Base-by-base conservation (phyloP, 345 rosid genomes). In the Boechera retrofracta region DNA sequence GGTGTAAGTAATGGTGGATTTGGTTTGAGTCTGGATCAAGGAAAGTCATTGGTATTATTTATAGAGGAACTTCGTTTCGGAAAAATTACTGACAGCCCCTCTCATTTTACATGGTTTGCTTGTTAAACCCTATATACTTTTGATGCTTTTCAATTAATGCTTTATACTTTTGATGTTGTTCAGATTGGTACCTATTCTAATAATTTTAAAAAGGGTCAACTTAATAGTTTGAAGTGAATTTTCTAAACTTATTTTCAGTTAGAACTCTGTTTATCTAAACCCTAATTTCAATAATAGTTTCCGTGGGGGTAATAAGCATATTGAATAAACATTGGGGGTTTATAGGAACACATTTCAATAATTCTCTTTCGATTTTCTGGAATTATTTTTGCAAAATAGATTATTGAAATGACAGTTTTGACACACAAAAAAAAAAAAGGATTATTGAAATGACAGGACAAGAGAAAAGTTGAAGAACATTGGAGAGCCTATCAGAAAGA, bases 21-120 rank as follows among this genome's bases (percentile, higher is more conserved):
- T 21, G 24, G 24, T 21, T 21, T 21, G 24, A 21, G 24, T 21
- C 24, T 21, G 24, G 24, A 21, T 21, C 24, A 21, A 21, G 24
- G 42, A n/a, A 70, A 70, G 29, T 55, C 71, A 6, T 36, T 64
- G 24, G 16, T 77, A 77, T 21, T 21, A 21, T 77, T 45, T 77
- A 77, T 71, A 77, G 54, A 64, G 44, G 29, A 11, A 45, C 47
- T 70, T 33, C 18, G 10, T 11, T 55, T 47, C 1, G 0, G 10
- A 4, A 5, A 69, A 53, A 44, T 62, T 44, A 35, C 12, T 3
- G 6, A 24, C 13, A 45, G 36, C 3, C 21, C 80, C 76, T 71
- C 49, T 45, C 16, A 64, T 5, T 71, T 57, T 64, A 63, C 18
- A 45, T 42, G 7, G 35, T 57, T 74, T 57, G 21, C 51, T 33